phyloP scores from a whole-genome alignment of 2,329 filamentous ascomycete species.

The Ascochyta pisi region DNA sequence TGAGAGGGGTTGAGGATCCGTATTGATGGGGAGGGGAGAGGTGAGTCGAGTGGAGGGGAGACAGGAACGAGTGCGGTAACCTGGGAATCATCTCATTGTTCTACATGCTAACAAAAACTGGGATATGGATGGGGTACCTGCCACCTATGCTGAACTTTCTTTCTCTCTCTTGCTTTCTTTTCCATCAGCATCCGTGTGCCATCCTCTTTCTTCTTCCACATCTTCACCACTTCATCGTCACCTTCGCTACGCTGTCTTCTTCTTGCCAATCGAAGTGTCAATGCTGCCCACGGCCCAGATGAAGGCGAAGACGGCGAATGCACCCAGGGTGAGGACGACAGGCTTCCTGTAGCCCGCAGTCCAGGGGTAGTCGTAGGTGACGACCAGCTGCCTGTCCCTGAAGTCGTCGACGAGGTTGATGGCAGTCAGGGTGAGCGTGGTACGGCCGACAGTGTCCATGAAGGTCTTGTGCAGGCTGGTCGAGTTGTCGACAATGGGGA shows the following conservation, averaged over 20 bases:
- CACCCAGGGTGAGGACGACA: conserved; percentile 75
- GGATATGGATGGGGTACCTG: conserved; percentile 4
- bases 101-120: conserved; percentile 25
- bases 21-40: conserved; percentile 17
- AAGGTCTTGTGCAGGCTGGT: conserved; percentile 80
- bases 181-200: not conserved
- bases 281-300: conserved; percentile 79
- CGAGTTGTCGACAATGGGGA: conserved; percentile 72
- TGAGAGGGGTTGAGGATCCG: conserved; percentile 28
- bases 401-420: conserved; percentile 91
- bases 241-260: conserved; percentile 47
- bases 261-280: conserved; percentile 78
- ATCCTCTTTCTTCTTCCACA: not conserved
- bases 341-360: conserved; percentile 83
- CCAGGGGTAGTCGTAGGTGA: conserved; percentile 86
- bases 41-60: not conserved
- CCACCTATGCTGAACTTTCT: conserved; percentile 2
- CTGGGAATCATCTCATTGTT: conserved; percentile 19
- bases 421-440: conserved; percentile 78
- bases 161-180: no score
- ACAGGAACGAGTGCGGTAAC: not conserved
- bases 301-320: conserved; percentile 75
- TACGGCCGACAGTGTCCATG: conserved; percentile 91
- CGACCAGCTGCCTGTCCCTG: conserved; percentile 80
- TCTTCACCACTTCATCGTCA: not conserved